Evolutionary conservation across 441 rosid genomes (phyloP), one percentile per base, ranked within the genome.

Genomic region (Gossypium trilobum): DNA sequence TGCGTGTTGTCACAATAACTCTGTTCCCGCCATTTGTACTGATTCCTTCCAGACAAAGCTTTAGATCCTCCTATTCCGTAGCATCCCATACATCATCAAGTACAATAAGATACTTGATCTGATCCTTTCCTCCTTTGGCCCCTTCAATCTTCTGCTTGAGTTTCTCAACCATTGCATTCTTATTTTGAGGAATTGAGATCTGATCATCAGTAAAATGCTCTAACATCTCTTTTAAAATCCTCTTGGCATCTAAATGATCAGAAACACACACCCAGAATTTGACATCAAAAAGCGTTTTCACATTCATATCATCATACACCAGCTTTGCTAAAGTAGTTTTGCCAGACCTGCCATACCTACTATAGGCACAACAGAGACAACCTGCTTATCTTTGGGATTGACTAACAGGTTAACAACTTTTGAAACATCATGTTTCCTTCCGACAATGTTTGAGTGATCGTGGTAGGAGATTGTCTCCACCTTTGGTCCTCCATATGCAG

Each of bases 201-300:
- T 50, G 20, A 5, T 31, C 3, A 29, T 2, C 9, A 61, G 0
- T 31, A 29, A 46, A 65, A 20, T 19, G 22, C 39, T 64, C 42
- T 2, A 50, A 3, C n/a, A 65, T 42, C 22, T 11, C 23, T 36
- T 7, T 36, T 22, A 39, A 5, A 22, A 73, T 4, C 59, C 19
- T 14, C 2, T n/a, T 36, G 16, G 3, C 56, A 39, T 73, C 63
- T 10, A 73, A 64, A 6, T 54, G 14, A 19, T 50, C 52, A 5
- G 79, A 77, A 14, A 82, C 83, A 73, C 76, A 79, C n/a, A 79
- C 78, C 83, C 83, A 79, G 9, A 77, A 64, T 66, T 70, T 77
- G 19, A 74, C 52, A 29, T 82, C 85, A 51, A 79, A 82, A 20
- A 56, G 62, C 58, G 52, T 71, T 3, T 69, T 74, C 0, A 72